A percentile compares a stretch with the other conserved stretches of the same genome.
Evolutionary conservation across 768 basidiomycete species (phyloP).

Genomic region (Amanita exitialis): DNA sequence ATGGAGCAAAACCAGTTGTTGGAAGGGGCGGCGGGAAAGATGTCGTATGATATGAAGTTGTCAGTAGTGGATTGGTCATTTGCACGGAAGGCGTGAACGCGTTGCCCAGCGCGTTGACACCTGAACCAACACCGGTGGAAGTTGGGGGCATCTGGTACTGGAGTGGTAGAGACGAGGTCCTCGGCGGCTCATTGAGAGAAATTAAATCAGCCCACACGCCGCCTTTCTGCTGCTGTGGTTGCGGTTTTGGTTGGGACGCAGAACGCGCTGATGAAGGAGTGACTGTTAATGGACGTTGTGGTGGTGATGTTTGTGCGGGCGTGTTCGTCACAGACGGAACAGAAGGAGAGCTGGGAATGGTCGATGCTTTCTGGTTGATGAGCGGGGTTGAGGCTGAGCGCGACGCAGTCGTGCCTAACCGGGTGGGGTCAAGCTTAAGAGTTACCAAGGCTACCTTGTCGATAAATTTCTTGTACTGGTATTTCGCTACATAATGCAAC

Average conservation of each 20-base stretch:
- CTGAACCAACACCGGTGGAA: neutral
- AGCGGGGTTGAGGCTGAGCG: constrained; percentile 7
- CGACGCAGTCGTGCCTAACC: constrained; percentile 18
- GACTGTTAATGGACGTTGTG: constrained; percentile 8
- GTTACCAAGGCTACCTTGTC: constrained; percentile 35
- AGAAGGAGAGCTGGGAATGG: constrained; percentile 2
- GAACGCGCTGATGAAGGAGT: constrained; percentile 15
- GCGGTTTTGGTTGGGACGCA: constrained; percentile 15
- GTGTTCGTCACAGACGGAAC: constrained; percentile 10
- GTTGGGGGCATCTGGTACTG: constrained; percentile 24
- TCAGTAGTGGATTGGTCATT: neutral
- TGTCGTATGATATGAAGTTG: neutral
- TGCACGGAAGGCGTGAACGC: neutral
- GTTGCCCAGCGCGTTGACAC: neutral
- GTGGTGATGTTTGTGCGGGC: constrained; percentile 6
- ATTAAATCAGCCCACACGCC: constrained; percentile 53
- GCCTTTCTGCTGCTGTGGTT: constrained; percentile 16
- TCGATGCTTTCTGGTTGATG: neutral
- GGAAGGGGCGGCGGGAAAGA: neutral
- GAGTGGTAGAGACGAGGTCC: constrained; percentile 43
- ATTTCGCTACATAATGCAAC: constrained; percentile 44
- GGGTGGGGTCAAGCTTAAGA: constrained; percentile 35
- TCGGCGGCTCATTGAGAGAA: constrained; percentile 31
- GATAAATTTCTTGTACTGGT: constrained; percentile 66
- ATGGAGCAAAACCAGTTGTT: neutral